Evolutionary conservation across 2,329 filamentous ascomycete species (phyloP).

Genomic region (Trichothecium sympodiale): DNA sequence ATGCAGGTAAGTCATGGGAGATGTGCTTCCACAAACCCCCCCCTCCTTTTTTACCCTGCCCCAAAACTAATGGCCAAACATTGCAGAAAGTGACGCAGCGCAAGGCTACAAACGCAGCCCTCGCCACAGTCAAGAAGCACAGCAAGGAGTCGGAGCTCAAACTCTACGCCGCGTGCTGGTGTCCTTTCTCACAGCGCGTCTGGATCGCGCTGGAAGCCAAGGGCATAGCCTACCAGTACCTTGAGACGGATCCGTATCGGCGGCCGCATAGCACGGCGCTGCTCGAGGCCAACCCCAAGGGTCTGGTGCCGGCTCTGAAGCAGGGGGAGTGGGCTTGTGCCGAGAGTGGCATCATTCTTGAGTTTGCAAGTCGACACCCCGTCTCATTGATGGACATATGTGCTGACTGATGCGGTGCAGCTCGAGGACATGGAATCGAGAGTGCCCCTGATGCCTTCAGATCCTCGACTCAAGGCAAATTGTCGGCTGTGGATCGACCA

Average conservation of each 20-base stretch:
- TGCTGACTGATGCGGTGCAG: slow-evolving; percentile 21
- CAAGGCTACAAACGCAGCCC: slow-evolving; percentile 60
- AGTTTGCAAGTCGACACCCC: slow-evolving; percentile 69
- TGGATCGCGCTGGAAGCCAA: slow-evolving; percentile 85
- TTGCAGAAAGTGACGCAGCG: slow-evolving; percentile 57
- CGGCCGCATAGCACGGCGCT: slow-evolving; percentile 46
- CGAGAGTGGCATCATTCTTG: slow-evolving; percentile 71
- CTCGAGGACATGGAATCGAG: slow-evolving; percentile 62
- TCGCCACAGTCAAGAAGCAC: slow-evolving; percentile 58
- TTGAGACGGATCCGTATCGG: slow-evolving; percentile 72
- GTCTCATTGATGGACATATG: too few species aligned
- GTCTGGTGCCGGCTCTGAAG: slow-evolving; percentile 63
- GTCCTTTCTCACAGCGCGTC: slow-evolving; percentile 77
- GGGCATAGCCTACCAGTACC: slow-evolving; percentile 69
- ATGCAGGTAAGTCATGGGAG: slow-evolving; percentile 12
- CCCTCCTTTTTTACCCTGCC: background rate
- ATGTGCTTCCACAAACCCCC: background rate
- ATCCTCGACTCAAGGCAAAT: slow-evolving; percentile 57
- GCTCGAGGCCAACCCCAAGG: slow-evolving; percentile 65
- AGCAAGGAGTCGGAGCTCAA: slow-evolving; percentile 61
- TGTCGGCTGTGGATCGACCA: slow-evolving; percentile 75
- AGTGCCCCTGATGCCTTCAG: slow-evolving; percentile 50
- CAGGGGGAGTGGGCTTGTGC: slow-evolving; percentile 75
- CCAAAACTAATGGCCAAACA: too few species aligned
- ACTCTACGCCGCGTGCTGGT: slow-evolving; percentile 75